Evolutionary conservation across 169 alveolate genomes (phyloP).

Genomic region (Plasmodium chabaudi): DNA sequence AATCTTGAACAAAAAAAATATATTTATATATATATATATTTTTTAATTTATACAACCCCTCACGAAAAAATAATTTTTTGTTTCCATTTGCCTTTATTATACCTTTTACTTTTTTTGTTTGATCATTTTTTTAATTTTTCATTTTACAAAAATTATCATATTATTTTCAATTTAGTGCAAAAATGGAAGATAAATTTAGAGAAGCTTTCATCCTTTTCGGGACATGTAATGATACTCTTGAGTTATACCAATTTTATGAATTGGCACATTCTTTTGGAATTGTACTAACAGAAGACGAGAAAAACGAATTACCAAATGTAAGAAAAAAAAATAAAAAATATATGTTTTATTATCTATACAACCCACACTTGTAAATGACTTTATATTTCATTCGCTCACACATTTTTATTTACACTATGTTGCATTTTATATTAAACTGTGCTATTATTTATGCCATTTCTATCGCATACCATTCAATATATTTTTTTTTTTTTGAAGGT

Average conservation of each 20-base stretch:
- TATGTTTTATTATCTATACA: background rate
- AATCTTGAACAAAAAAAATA: too few species aligned
- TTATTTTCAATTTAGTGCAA: constrained; percentile 3
- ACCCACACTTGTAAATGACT: background rate
- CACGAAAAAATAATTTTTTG: background rate
- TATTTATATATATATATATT: too few species aligned
- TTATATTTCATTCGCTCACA: background rate
- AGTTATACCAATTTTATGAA: constrained; percentile 34
- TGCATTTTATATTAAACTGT: background rate
- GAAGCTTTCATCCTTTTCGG: constrained; percentile 72
- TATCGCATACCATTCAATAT: background rate
- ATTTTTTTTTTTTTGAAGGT: constrained; percentile 12
- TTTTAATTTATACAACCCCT: too few species aligned
- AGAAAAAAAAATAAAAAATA: background rate
- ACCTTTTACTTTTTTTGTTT: constrained; percentile 4
- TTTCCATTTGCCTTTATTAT: background rate
- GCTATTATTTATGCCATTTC: background rate
- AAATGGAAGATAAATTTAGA: constrained; percentile 71
- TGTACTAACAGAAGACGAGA: constrained; percentile 39
- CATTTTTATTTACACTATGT: background rate
- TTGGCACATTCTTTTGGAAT: constrained; percentile 66
- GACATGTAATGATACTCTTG: constrained; percentile 39
- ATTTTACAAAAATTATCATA: background rate
- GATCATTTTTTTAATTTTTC: constrained; percentile 9
- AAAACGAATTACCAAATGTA: constrained; percentile 38